Conservation (phyloP, 495 filamentous ascomycete genomes). For the Aspergillus baeticus region DNA sequence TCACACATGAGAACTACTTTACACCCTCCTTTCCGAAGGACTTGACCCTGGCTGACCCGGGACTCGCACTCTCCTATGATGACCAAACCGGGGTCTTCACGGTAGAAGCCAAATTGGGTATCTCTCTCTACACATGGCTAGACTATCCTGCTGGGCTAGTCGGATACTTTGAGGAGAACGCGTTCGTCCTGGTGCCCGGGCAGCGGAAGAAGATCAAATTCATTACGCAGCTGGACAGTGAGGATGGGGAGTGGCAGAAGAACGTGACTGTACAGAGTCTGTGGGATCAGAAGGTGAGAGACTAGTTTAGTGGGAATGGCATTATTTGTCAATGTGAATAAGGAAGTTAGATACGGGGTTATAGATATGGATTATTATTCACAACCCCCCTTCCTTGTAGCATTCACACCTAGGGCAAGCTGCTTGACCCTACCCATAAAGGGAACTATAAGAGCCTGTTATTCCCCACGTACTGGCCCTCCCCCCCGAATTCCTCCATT, state of each 20-base stretch:
- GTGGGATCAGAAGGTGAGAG: conserved; percentile 57
- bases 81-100: conserved; percentile 43
- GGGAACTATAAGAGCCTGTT: too few species aligned
- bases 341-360: too few species aligned
- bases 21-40: conserved; percentile 51
- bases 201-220: conserved; percentile 51
- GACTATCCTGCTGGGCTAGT: conserved; percentile 57
- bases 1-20: conserved; percentile 58
- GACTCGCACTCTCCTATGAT: conserved; percentile 46
- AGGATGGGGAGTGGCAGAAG: conserved; percentile 48
- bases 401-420: too few species aligned
- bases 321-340: too few species aligned
- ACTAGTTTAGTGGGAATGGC: too few species aligned
- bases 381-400: too few species aligned
- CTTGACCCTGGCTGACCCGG: conserved; percentile 56
- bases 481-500: too few species aligned
- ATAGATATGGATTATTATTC: too few species aligned
- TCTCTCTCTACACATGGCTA: conserved; percentile 69
- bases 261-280: conserved; percentile 60
- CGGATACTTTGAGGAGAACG: conserved; percentile 61
- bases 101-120: conserved; percentile 54
- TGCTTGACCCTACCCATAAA: too few species aligned
- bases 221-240: conserved; percentile 48
- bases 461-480: too few species aligned
- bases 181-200: conserved; percentile 55